Evolutionary conservation across 305 asterid species (phyloP), one percentile per base, ranked within the genome.

Genomic region (Rubia tinctorum): DNA sequence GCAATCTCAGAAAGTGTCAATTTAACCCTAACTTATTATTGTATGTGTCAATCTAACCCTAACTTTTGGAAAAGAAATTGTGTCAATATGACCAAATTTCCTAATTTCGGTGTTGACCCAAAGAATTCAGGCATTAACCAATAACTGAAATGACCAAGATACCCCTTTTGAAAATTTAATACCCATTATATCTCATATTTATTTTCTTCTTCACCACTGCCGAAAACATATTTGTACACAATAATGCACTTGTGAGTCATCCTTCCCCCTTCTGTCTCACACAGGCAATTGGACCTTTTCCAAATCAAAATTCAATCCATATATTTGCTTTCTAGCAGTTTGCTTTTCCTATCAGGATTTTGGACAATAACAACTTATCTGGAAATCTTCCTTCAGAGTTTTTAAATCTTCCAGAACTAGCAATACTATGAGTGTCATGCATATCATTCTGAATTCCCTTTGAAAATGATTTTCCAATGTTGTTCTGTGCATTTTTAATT

Each of bases 311-410:
- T 8, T 43, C 0, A 8, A 17, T n/a, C 13, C n/a, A n/a, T n/a
- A n/a, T n/a, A 22, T 30, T 63, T 17, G 40, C 45, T 67, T 37
- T 75, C 49, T 37, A 11, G 9, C 43, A 23, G 6, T 39, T 59
- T 40, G 43, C 2, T 80, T 58, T 39, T 43, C 43, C 51, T 67
- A 55, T 71, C 82, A 82, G 88, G 86, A 83, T 84, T 76, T 67
- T 84, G 76, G 88, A 84, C 73, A 84, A 72, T 49, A 80, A 84
- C 72, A 76, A 82, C 77, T 64, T 84, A 60, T 78, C 85, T n/a
- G 88, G 88, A 27, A 58, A 40, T 69, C 86, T 84, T 77, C 88
- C 85, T 44, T 74, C 83, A 42, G 83, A 80, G 79, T 74, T 82
- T 59, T 76, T 82, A 72, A 74, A 70, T 17, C 59, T 84, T 17